A percentile compares a stretch with the other conserved stretches of the same genome.
phyloP scores from a whole-genome alignment of 345 rosid genomes.

The Euphorbia pulcherrima region DNA sequence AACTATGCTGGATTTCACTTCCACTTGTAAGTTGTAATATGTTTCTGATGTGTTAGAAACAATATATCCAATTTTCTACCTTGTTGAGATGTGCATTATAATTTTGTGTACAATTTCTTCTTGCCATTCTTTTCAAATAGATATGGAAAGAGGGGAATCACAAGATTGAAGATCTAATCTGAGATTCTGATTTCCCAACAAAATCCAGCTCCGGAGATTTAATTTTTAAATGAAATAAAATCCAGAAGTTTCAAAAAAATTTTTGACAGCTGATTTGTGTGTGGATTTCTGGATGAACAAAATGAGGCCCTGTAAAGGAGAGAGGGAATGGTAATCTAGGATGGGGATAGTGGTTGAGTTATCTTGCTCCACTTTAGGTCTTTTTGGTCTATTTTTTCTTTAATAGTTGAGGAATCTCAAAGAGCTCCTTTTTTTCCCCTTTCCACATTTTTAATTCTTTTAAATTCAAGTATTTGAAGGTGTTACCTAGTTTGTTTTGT shows the following conservation, averaged over 20 bases:
- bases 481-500: neutral
- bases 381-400: neutral
- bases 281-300: no score
- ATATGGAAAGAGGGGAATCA: neutral
- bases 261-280: neutral
- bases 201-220: no score
- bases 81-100: neutral
- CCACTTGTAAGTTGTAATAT: neutral
- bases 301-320: neutral
- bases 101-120: neutral
- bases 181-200: no score
- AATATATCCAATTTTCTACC: neutral
- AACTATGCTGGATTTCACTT: neutral
- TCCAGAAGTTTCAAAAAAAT: neutral
- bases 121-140: neutral
- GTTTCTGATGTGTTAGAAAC: neutral
- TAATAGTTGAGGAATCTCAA: neutral
- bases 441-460: neutral
- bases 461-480: neutral
- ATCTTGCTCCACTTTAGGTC: neutral
- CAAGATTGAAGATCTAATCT: neutral
- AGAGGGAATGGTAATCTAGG: neutral
- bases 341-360: neutral
- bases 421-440: neutral
- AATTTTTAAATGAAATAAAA: neutral